Percentiles rank a stretch among this genome's conserved stretches.
These are phyloP conservation scores for Rhizoclosmatium hyalinum DNA, from an alignment of 371 early-diverging fungal species.

Conservation along the genomic window DNA sequence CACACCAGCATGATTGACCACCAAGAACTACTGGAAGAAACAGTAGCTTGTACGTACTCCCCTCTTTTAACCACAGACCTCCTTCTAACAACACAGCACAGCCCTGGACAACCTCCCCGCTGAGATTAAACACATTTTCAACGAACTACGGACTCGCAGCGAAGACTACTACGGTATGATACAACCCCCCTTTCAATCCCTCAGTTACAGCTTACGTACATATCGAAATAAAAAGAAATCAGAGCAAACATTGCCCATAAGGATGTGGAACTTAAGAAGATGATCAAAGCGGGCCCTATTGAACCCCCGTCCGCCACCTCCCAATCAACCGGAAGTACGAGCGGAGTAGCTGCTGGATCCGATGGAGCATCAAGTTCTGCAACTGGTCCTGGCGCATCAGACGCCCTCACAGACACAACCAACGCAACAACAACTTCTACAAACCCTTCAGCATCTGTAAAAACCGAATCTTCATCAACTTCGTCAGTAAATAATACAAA, in stretches of 20 bases:
- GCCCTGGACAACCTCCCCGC: slow-evolving; percentile 61
- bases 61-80: background rate
- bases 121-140: slow-evolving; percentile 56
- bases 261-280: slow-evolving; percentile 29
- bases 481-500: background rate
- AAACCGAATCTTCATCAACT: background rate
- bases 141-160: slow-evolving; percentile 55
- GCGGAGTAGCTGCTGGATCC: background rate
- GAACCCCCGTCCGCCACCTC: slow-evolving; percentile 18
- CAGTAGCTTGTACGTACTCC: slow-evolving; percentile 23
- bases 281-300: slow-evolving; percentile 29
- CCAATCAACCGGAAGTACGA: background rate
- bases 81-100: slow-evolving; percentile 30
- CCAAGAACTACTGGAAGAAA: slow-evolving; percentile 29
- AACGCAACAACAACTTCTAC: background rate
- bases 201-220: background rate
- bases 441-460: background rate
- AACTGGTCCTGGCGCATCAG: background rate
- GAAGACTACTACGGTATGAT: slow-evolving; percentile 49
- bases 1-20: slow-evolving; percentile 18
- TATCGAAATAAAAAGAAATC: slow-evolving; percentile 10
- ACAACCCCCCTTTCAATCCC: background rate
- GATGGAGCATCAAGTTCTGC: background rate
- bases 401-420: background rate
- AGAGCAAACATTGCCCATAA: slow-evolving; percentile 23